Conservation (phyloP, 139 green algal genomes). For the Coccomyxa sp. region DNA sequence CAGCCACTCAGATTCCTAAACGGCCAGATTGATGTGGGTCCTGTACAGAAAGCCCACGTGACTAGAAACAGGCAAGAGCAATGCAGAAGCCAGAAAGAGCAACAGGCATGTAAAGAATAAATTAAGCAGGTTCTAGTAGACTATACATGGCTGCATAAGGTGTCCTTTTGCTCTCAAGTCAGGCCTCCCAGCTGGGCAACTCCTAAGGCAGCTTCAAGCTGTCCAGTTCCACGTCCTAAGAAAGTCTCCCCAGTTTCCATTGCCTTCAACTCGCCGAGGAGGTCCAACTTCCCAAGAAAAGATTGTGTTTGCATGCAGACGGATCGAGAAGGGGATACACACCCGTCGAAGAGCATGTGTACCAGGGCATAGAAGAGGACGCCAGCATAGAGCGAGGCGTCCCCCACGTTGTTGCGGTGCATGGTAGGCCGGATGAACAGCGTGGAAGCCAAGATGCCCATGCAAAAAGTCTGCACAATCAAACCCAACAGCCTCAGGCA, state of each 20-base stretch:
- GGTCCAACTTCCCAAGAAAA: neutral
- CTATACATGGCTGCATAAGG: too few species aligned
- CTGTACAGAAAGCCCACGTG: too few species aligned
- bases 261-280: neutral
- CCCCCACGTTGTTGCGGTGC: neutral
- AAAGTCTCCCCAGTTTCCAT: neutral
- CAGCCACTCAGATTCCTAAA: too few species aligned
- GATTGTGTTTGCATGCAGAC: neutral
- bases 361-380: constrained; percentile 12
- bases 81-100: too few species aligned
- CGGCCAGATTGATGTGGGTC: too few species aligned
- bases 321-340: too few species aligned
- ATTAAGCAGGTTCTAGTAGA: too few species aligned
- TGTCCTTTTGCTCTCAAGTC: too few species aligned
- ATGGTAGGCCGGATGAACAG: constrained; percentile 36
- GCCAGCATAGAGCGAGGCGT: neutral
- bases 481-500: too few species aligned
- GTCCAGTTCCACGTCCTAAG: neutral
- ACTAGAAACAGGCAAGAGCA: too few species aligned
- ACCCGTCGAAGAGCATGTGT: neutral
- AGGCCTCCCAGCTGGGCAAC: too few species aligned
- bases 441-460: constrained; percentile 17
- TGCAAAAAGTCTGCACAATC: neutral
- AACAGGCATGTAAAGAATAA: too few species aligned
- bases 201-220: neutral